phyloP scores from a whole-genome alignment of 2,329 filamentous ascomycete genomes.

The Claviceps africana region DNA sequence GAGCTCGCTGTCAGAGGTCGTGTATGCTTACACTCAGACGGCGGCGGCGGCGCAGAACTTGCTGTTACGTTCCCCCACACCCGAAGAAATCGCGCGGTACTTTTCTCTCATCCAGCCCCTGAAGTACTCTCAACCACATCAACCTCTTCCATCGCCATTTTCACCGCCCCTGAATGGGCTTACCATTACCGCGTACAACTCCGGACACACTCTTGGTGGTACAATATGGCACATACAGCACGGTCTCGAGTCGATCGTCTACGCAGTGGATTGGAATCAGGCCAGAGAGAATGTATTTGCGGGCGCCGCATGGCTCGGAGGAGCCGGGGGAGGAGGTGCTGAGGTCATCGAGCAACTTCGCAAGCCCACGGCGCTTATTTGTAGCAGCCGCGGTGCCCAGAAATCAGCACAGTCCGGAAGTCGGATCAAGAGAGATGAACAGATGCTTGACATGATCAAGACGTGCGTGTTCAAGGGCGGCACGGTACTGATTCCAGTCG shows the following conservation, averaged over 20 bases:
- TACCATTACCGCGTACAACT: constrained; percentile 92
- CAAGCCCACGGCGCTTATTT: constrained; percentile 86
- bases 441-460: constrained; percentile 69
- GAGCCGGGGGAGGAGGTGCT: constrained; percentile 62
- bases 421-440: constrained; percentile 70
- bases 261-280: constrained; percentile 97
- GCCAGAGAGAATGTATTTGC: constrained; percentile 90
- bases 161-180: constrained; percentile 81
- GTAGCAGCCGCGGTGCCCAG: constrained; percentile 71
- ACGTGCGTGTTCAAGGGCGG: constrained; percentile 68
- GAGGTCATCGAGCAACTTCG: constrained; percentile 89
- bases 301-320: constrained; percentile 85
- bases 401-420: constrained; percentile 56
- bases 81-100: constrained; percentile 82
- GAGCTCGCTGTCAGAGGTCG: constrained; percentile 53
- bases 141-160: constrained; percentile 74
- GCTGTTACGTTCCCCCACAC: constrained; percentile 54
- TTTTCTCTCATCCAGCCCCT: constrained; percentile 82
- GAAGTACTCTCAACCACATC: constrained; percentile 93
- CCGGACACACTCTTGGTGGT: constrained; percentile 86
- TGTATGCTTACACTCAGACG: constrained; percentile 38
- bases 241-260: constrained; percentile 90
- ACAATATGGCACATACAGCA: constrained; percentile 99
- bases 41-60: constrained; percentile 39
- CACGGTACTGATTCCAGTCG: constrained; percentile 83